Conservation (phyloP, 2,329 filamentous ascomycete species). For the Talaromyces sp. region DNA sequence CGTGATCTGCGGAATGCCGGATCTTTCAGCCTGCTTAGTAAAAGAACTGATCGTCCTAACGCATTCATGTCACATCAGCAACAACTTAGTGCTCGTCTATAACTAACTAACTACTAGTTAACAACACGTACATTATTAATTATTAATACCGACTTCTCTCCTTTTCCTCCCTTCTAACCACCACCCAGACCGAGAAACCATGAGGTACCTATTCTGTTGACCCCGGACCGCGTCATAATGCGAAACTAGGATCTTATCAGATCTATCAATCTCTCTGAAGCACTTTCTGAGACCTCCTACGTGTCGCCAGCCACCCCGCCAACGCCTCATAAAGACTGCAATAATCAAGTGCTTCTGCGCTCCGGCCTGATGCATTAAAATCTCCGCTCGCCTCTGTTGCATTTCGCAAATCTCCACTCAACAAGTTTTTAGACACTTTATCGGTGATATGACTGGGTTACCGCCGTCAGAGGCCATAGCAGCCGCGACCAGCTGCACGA, state of each 20-base stretch:
- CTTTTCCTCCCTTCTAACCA: not conserved
- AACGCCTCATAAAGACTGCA: not conserved
- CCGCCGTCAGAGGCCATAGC: not conserved
- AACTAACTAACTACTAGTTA: too few species aligned
- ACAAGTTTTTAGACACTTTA: not conserved
- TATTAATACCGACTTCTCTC: not conserved
- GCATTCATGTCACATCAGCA: not conserved
- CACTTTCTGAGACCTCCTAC: constrained; percentile 4
- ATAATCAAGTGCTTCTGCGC: not conserved
- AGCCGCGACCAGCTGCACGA: not conserved
- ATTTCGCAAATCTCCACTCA: not conserved
- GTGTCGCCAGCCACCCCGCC: not conserved
- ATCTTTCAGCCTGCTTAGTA: not conserved
- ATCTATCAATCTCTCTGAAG: constrained; percentile 5
- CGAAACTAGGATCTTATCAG: not conserved
- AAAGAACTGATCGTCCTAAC: not conserved
- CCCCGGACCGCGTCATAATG: not conserved
- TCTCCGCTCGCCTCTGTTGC: not conserved
- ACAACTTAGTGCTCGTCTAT: too few species aligned
- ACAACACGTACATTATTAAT: too few species aligned
- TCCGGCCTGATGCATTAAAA: not conserved
- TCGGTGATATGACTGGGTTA: not conserved
- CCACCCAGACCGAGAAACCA: not conserved
- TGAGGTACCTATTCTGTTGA: not conserved
- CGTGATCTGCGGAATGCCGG: constrained; percentile 6